Evolutionary conservation across 2,329 filamentous ascomycete species (phyloP).

Genomic region (Cercospora citrullina): DNA sequence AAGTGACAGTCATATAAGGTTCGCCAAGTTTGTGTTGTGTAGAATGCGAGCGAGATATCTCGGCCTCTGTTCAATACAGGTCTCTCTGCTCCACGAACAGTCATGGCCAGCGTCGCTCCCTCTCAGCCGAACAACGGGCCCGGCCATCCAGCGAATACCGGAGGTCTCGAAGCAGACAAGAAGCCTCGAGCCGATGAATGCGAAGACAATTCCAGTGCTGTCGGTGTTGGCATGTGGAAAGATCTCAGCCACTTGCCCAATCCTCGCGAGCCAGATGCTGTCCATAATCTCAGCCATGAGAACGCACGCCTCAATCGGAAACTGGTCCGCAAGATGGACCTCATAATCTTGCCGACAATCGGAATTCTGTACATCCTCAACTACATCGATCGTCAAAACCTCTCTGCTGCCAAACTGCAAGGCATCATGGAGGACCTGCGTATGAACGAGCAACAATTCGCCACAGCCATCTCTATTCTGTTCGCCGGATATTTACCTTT

Average conservation of each 20-base stretch:
- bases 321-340: constrained; percentile 8
- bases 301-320: not conserved
- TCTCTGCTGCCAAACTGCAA: constrained; percentile 27
- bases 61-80: not conserved
- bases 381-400: constrained; percentile 23
- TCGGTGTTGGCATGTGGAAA: not conserved
- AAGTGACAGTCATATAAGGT: not conserved
- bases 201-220: not conserved
- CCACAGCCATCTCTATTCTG: constrained; percentile 37
- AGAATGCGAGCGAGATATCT: not conserved
- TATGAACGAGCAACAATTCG: constrained; percentile 18
- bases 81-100: not conserved
- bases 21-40: not conserved
- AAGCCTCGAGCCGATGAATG: not conserved
- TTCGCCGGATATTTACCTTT: constrained; percentile 30
- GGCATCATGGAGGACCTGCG: constrained; percentile 25
- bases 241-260: not conserved
- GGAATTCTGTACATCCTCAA: constrained; percentile 14
- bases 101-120: not conserved
- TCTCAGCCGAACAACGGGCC: not conserved
- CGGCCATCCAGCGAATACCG: not conserved
- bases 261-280: not conserved
- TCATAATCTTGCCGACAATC: constrained; percentile 9
- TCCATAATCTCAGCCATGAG: constrained; percentile 2
- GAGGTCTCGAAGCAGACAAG: not conserved